Percentiles rank a stretch among this genome's conserved stretches.
Conservation (phyloP, 345 rosid genomes). For the Abelmoschus esculentus region DNA sequence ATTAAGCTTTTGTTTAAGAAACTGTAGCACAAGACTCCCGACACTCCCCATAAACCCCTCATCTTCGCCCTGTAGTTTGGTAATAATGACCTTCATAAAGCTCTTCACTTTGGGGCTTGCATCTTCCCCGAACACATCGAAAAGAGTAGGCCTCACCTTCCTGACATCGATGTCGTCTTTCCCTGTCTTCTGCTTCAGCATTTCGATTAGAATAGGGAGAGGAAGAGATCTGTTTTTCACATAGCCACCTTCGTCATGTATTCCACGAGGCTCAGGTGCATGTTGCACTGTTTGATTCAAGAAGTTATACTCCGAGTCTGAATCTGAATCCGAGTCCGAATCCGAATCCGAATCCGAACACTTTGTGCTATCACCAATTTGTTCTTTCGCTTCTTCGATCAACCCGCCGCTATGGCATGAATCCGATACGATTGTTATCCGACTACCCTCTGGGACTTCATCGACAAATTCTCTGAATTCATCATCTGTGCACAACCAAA, state of each 20-base stretch:
- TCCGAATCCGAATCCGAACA: constrained; percentile 33
- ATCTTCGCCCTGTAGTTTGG: constrained; percentile 45
- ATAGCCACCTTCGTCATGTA: constrained; percentile 40
- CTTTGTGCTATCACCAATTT: constrained; percentile 86
- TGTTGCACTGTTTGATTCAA: constrained; percentile 30
- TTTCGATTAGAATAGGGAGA: constrained; percentile 68
- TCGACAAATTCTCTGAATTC: constrained; percentile 85
- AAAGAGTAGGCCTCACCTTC: constrained; percentile 74
- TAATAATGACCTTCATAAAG: constrained; percentile 71
- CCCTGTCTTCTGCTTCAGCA: constrained; percentile 80
- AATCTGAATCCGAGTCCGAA: constrained; percentile 22
- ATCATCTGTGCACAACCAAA: constrained; percentile 43
- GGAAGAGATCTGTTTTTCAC: constrained; percentile 62
- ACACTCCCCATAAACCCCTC: constrained; percentile 76
- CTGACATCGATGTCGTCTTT: constrained; percentile 72
- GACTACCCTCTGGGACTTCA: constrained; percentile 50
- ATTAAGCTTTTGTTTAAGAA: constrained; percentile 71
- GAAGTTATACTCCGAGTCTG: constrained; percentile 32
- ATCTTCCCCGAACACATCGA: constrained; percentile 78
- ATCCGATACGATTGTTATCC: constrained; percentile 76
- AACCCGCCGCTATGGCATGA: constrained; percentile 97
- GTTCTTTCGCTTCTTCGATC: constrained; percentile 84
- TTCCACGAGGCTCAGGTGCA: constrained; percentile 40
- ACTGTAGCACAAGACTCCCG: constrained; percentile 77
- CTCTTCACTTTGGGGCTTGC: constrained; percentile 91